Evolutionary conservation across 441 rosid genomes (phyloP).

Genomic region (Pelargonium citronellum): DNA sequence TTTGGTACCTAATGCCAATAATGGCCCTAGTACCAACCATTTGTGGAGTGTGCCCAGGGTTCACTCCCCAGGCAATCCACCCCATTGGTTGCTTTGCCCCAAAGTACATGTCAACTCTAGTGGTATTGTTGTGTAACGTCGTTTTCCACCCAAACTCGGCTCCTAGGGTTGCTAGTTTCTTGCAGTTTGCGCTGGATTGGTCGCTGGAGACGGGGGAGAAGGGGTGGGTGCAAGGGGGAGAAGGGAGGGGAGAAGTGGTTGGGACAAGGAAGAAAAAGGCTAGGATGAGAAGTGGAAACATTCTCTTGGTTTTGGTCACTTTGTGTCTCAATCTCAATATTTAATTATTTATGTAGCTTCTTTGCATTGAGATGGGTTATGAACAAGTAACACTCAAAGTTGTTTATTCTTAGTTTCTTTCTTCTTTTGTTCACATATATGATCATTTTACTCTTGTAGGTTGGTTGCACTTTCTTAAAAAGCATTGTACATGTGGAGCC

Average conservation of each 20-base stretch:
- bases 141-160: neutral
- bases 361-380: neutral
- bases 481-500: neutral
- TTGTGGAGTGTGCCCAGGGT: too few species aligned
- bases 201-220: neutral
- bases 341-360: neutral
- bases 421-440: neutral
- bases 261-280: neutral
- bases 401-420: neutral
- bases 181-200: neutral
- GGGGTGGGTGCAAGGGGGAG: neutral
- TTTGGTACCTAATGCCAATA: neutral
- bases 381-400: slow-evolving; percentile 5
- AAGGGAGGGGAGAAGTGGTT: neutral
- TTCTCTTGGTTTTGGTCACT: neutral
- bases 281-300: neutral
- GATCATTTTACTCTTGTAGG: neutral
- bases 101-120: neutral
- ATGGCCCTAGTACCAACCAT: too few species aligned
- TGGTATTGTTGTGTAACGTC: neutral
- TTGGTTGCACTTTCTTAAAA: neutral
- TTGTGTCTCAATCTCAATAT: neutral
- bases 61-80: too few species aligned
- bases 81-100: neutral
- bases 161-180: neutral